Evolutionary conservation across 805 yeast species (phyloP), one percentile per base, ranked within the genome.

Genomic region (Tetrapisispora phaffii): DNA sequence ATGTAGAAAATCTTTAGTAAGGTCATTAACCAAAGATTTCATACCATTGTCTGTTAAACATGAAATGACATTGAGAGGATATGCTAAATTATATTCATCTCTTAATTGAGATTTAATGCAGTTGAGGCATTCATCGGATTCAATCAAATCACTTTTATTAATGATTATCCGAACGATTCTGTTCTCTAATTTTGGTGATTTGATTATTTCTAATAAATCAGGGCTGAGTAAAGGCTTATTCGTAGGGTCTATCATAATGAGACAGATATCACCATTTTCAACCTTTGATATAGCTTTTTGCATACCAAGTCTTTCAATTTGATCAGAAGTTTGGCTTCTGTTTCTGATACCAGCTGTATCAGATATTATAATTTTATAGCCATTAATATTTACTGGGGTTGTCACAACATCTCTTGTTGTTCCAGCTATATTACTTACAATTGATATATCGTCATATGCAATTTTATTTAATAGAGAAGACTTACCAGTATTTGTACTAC

Each of bases 401-500:
- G 88, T 94, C 21, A 93, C 75, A 0, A 85, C 68, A 57, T 93
- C 98, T 55, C 98, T 72, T 0, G 98, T 93, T 0, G 98, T 93
- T 0, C 98, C 98, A 1, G 95, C 95, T 5, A 85, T 76, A 33
- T 79, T 79, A 58, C 96, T 86, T 1, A 93, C 97, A 33, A 93
- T 87, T 0, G 96, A 94, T 16, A 87, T 83, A 20, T 88, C 94
- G 20, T 83, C 76, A 47, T 80, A 73, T 0, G 89, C 86, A 7
- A 93, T 62, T n/a, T 66, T 57, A 56, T 93, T 93, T 42, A 93
- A 63, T 10, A 93, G 65, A 1, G 96, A 85, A 3, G 96, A 88
- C 59, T 93, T 93, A 0, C 98, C 98, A 1, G 96, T 96, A 62
- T 93, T 93, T 1, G 98, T 96, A 7, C 95, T 93, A 0, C 98